These are phyloP conservation scores for Pleochaeta shiraiana DNA, from an alignment of 2,329 filamentous ascomycete genomes.

Conservation along the genomic window DNA sequence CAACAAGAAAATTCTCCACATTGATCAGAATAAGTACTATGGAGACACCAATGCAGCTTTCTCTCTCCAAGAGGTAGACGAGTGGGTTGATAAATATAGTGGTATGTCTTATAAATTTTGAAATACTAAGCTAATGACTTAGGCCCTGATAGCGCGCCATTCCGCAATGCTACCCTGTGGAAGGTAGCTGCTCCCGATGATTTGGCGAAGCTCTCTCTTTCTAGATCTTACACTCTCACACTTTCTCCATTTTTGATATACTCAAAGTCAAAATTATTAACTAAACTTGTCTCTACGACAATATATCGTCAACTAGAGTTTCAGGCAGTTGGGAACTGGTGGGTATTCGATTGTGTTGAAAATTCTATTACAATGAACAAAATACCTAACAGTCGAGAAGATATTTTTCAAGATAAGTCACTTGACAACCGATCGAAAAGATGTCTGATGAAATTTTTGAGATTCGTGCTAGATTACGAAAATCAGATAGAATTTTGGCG, in stretches of 20 bases:
- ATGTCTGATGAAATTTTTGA: constrained; percentile 78
- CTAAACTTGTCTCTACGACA: constrained; percentile 67
- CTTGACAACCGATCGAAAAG: constrained; percentile 70
- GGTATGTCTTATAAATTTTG: constrained; percentile 10
- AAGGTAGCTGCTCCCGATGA: constrained; percentile 17
- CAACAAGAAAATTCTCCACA: constrained; percentile 73
- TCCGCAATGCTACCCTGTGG: constrained; percentile 15
- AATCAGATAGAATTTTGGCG: constrained; percentile 37
- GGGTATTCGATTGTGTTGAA: constrained; percentile 32
- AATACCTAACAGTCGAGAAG: constrained; percentile 76
- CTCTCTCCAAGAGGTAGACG: constrained; percentile 58
- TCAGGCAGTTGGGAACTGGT: constrained; percentile 81
- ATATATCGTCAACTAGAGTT: constrained; percentile 85
- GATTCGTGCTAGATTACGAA: constrained; percentile 58
- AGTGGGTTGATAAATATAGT: constrained; percentile 36
- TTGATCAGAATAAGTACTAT: constrained; percentile 77
- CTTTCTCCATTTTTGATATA: constrained; percentile 77
- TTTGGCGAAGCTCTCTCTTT: constrained; percentile 30
- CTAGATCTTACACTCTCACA: constrained; percentile 62
- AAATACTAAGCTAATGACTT: neutral
- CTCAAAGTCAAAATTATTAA: constrained; percentile 54
- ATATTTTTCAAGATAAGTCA: constrained; percentile 59
- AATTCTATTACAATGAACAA: constrained; percentile 29
- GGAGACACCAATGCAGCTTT: constrained; percentile 71
- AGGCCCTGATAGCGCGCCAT: constrained; percentile 5